These are phyloP conservation scores for Trichocladium antarcticum DNA, from an alignment of 495 filamentous ascomycete species.

Conservation along the genomic window DNA sequence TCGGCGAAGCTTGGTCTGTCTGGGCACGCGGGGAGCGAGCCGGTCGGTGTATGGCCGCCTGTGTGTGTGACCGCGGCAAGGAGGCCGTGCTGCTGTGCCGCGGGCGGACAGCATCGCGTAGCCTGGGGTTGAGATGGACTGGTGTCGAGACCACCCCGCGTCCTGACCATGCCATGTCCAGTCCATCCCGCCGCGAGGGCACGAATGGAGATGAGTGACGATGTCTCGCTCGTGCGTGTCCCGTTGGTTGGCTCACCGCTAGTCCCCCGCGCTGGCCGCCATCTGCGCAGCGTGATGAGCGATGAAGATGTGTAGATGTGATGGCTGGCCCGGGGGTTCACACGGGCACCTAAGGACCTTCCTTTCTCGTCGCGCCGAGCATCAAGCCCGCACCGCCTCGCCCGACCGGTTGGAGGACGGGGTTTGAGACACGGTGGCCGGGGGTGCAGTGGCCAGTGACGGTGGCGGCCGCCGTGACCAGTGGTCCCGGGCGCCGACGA, in stretches of 20 bases:
- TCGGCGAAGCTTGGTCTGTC: no score
- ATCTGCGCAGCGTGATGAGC: not conserved
- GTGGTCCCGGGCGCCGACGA: not conserved
- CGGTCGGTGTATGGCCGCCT: no score
- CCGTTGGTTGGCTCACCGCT: conserved; percentile 4
- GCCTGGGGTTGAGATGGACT: no score
- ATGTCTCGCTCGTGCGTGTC: not conserved
- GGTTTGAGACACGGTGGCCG: not conserved
- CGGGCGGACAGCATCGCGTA: no score
- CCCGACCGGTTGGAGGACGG: not conserved
- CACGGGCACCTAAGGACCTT: conserved; percentile 15
- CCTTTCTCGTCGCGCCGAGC: conserved; percentile 20
- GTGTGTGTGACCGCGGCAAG: no score
- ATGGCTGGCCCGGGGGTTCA: conserved; percentile 1
- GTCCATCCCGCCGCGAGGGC: no score
- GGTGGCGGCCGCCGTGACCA: not conserved
- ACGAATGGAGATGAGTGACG: no score
- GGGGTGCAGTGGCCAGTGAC: not conserved
- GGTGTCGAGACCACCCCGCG: no score
- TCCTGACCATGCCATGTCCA: no score
- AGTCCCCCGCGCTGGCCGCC: not conserved
- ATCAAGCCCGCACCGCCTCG: conserved; percentile 4
- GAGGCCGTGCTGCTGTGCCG: no score
- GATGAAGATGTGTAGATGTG: not conserved
- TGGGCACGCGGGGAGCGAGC: no score